These are phyloP conservation scores for Neurospora pannonica DNA, from an alignment of 495 filamentous ascomycete genomes.

Conservation along the genomic window DNA sequence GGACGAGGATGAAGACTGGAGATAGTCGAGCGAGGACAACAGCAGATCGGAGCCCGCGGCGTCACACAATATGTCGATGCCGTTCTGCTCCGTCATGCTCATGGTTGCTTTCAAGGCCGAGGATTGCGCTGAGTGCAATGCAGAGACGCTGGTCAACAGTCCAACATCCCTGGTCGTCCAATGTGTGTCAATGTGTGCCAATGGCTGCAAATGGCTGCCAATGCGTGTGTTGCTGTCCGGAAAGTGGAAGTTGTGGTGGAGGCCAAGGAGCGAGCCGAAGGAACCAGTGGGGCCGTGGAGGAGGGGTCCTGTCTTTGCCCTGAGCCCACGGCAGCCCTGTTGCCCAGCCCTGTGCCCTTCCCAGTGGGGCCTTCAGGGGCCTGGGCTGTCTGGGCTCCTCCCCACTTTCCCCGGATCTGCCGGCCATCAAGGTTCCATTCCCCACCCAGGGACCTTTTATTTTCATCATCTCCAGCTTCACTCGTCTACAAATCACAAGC, in stretches of 20 bases:
- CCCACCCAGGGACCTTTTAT: neutral
- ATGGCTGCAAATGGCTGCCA: neutral
- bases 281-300: neutral
- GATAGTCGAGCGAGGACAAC: neutral
- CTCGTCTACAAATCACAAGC: neutral
- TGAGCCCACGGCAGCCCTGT: neutral
- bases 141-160: neutral
- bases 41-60: slow-evolving; percentile 12
- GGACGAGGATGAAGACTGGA: neutral
- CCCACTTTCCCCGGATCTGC: neutral
- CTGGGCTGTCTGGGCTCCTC: neutral
- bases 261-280: neutral
- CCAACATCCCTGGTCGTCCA: neutral
- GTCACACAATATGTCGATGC: slow-evolving; percentile 17
- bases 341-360: neutral
- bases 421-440: neutral
- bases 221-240: neutral
- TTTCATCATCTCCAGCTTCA: neutral
- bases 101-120: neutral
- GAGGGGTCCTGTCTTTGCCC: neutral
- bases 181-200: neutral
- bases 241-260: neutral
- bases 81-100: slow-evolving; percentile 9
- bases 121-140: neutral
- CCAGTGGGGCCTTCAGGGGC: neutral